Base-by-base conservation (phyloP, 345 rosid species). In the Linum trigynum region DNA sequence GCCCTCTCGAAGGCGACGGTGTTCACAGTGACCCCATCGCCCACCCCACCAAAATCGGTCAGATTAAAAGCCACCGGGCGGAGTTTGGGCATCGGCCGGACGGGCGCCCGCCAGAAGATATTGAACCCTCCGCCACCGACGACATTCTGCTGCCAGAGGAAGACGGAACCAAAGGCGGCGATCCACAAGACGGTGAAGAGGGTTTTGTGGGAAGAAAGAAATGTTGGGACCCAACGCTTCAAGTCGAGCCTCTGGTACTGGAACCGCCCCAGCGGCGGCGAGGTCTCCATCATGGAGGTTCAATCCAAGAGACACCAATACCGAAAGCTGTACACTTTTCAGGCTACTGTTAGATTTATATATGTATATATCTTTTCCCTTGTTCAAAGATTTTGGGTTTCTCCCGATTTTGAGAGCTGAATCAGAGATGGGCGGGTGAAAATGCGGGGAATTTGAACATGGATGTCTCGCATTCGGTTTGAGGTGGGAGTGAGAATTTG, bases 1-100 rank as follows among this genome's bases (percentile, higher is more conserved):
- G 96, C 99, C 78, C 89, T 77, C 85, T 90, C 88, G 66, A 94
- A 94, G 2, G 99, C 96, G 75, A 76, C 85, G 6, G 99, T 94
- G 55, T 94, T 84, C 53, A 86, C 70, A 39, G 97, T 79, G 14
- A 80, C 56, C 36, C 99, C 99, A 65, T 94, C 99, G 2, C 96
- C 97, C 0, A 94, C 85, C 23, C 81, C 99, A 16, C 99, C 99
- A 45, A 94, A 94, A 71, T 90, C 96, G 39, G 87, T 94, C 78
- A 94, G 64, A 72, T 94, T 92, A 65, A 84, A 88, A 12, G 80
- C 91, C 64, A 72, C 76, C 0, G 91, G 83, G 17, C 99, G 77
- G 68, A 81, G 17, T n/a, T 62, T 75, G 12, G 97, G 90, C 64
- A 81, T 51, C 64, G 75, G 80, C 77, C 78, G 68, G 38, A 43